Evolutionary conservation across 129 eudicot species (phyloP), one percentile per base, ranked within the genome.

Genomic region (Artemisia annua): DNA sequence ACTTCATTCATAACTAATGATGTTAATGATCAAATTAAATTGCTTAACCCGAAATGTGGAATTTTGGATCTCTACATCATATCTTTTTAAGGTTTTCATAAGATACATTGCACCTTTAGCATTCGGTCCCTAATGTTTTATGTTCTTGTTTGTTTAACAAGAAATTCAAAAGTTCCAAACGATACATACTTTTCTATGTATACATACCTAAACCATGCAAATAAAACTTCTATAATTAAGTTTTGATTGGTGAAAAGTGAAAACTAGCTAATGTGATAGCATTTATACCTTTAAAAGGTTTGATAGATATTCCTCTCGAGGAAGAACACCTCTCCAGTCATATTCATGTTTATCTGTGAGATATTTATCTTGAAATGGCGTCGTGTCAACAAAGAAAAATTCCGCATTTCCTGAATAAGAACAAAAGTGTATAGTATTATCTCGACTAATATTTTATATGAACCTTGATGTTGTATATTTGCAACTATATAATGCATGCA

Each of bases 241-340:
- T 5, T 63, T 5, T 63, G 24, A 56, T 15, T 15, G 62, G 50
- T n/a, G 5, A n/a, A n/a, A n/a, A n/a, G n/a, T n/a, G n/a, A 11
- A 10, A 22, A 24, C 14, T 28, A 11, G 46, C 0, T 0, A 61
- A 9, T 64, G 61, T 69, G 4, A 11, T 46, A 14, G 64, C 0
- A 56, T 56, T 26, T 5, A 4, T 75, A 85, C 91, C 80, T 81
- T 62, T 48, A 88, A 73, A 8, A 85, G 63, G 26, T 49, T 76
- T 16, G 83, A 66, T 3, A 89, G 70, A 69, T 89, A 89, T 3
- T 84, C 58, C 16, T 86, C 46, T 52, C 91, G 74, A 4, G 96
- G 91, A 68, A 79, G 76, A 24, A 88, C 85, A 48, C 84, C 91
- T 81, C 91, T 78, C 96, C 96, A 88, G 63, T 89, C 96, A 65